phyloP scores from a whole-genome alignment of 2,329 filamentous ascomycete species.

The Tolypocladium ovalisporum region DNA sequence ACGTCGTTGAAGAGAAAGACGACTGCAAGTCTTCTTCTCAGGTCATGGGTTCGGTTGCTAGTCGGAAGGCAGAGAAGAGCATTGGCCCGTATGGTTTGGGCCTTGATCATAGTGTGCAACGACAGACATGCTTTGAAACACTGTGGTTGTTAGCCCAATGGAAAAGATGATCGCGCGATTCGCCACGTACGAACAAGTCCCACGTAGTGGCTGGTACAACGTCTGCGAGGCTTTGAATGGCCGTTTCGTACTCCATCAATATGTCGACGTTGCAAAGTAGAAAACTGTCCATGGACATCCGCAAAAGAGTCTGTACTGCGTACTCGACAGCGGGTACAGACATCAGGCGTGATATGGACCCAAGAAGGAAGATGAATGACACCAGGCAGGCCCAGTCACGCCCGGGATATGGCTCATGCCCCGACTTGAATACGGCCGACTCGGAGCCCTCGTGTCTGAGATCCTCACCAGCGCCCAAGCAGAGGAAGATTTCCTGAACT shows the following conservation, averaged over 20 bases:
- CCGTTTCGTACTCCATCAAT: slow-evolving; percentile 25
- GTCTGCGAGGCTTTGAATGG: slow-evolving; percentile 31
- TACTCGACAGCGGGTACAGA: slow-evolving; percentile 22
- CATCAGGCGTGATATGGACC: slow-evolving; percentile 24
- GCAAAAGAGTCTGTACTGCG: slow-evolving; percentile 36
- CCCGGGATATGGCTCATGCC: slow-evolving; percentile 18
- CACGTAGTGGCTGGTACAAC: slow-evolving; percentile 26
- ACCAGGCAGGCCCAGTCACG: slow-evolving; percentile 35
- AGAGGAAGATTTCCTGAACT: slow-evolving; percentile 43
- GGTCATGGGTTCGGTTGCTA: slow-evolving; percentile 39
- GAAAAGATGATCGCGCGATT: neutral
- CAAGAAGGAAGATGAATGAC: slow-evolving; percentile 32
- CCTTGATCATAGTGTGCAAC: slow-evolving; percentile 31
- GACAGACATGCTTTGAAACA: slow-evolving; percentile 37
- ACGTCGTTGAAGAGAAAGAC: slow-evolving; percentile 48
- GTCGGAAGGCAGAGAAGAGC: slow-evolving; percentile 49
- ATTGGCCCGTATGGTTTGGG: slow-evolving; percentile 43
- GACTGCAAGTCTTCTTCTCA: slow-evolving; percentile 57
- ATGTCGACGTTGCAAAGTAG: slow-evolving; percentile 32
- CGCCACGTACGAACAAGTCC: slow-evolving; percentile 30
- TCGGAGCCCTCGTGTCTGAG: slow-evolving; percentile 19
- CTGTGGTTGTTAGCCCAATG: slow-evolving; percentile 20
- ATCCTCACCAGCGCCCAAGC: slow-evolving; percentile 44
- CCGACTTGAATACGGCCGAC: slow-evolving; percentile 10
- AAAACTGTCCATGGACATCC: slow-evolving; percentile 43